Evolutionary conservation across 208 protist species (phyloP), one percentile per base, ranked within the genome.

Genomic region (Trypanosoma cruzi): DNA sequence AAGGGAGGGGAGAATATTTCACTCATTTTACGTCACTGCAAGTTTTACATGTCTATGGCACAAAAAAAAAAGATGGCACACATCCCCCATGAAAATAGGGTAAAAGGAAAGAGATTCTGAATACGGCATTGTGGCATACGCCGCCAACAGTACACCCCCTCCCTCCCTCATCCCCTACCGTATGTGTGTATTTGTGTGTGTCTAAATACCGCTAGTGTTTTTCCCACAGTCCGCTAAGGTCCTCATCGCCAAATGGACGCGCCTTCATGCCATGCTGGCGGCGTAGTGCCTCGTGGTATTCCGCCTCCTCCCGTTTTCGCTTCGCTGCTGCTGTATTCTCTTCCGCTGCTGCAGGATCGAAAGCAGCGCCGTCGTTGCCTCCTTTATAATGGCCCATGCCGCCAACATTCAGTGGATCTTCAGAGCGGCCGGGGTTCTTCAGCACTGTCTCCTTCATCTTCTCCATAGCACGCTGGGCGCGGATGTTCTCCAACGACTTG

Each of bases 401-500:
- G 20, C 74, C 78, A 46, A 81, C 75, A 40, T 79, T 79, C 14
- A 85, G 74, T 46, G 72, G 75, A 54, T 75, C 70, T 28, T 75
- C 68, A 24, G 50, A 52, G 62, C 60, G 58, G n/a, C 75, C 74
- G 22, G 84, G 58, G 57, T 85, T 80, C 48, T 89, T 88, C 76
- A 94, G 79, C 42, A 81, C 84, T 4, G 80, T 84, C 66, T 94
- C 88, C 79, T 93, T 94, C 91, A 94, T 94, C 50, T 86, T 90
- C 50, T 92, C 85, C 81, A 89, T 93, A 24, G 80, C 82, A 1
- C 86, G 80, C 74, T 88, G 83, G 24, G 85, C 82, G 20, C 84
- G 81, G 26, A 94, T 92, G 72, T 91, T 94, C 73, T 96, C 88
- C 22, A 96, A 73, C 20, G 88, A 92, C 79, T 93, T 81, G 63